Evolutionary conservation across 805 yeast species (phyloP).

Genomic region (Ogataea paradorogensis): DNA sequence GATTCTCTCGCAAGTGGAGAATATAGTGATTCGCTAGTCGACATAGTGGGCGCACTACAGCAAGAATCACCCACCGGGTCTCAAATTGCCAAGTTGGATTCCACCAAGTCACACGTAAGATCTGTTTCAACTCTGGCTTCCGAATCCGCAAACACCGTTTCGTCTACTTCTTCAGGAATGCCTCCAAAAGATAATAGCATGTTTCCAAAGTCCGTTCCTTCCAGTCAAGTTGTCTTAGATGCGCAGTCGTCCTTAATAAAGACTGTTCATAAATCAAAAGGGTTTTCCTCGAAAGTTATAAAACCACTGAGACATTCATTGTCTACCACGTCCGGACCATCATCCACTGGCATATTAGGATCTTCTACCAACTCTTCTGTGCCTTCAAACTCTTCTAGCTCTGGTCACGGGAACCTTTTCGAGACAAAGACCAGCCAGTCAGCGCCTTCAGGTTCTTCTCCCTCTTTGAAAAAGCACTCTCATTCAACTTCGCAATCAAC

Average conservation of each 20-base stretch:
- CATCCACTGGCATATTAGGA: constrained; percentile 5
- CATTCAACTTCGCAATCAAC: neutral
- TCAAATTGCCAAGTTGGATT: constrained; percentile 1
- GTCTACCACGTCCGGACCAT: constrained; percentile 9
- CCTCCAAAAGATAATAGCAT: neutral
- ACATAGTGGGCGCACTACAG: constrained; percentile 25
- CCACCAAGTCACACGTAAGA: constrained; percentile 1
- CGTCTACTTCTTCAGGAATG: constrained; percentile 7
- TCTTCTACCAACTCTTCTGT: constrained; percentile 1
- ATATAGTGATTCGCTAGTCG: constrained; percentile 21
- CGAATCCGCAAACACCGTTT: constrained; percentile 7
- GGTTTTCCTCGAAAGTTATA: constrained; percentile 20
- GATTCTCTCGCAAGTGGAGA: constrained; percentile 15
- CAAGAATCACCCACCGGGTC: constrained; percentile 10
- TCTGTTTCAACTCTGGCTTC: constrained; percentile 11
- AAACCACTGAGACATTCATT: constrained; percentile 19
- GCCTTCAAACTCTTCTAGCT: neutral
- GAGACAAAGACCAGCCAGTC: neutral
- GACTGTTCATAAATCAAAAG: constrained; percentile 10
- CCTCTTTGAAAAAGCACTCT: neutral
- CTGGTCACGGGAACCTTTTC: neutral
- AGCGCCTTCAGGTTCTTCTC: neutral
- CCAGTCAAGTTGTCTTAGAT: constrained; percentile 2
- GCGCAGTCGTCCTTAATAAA: constrained; percentile 9
- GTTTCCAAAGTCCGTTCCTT: neutral